Evolutionary conservation across 345 rosid species (phyloP).

Genomic region (Hibiscus tridactylites): DNA sequence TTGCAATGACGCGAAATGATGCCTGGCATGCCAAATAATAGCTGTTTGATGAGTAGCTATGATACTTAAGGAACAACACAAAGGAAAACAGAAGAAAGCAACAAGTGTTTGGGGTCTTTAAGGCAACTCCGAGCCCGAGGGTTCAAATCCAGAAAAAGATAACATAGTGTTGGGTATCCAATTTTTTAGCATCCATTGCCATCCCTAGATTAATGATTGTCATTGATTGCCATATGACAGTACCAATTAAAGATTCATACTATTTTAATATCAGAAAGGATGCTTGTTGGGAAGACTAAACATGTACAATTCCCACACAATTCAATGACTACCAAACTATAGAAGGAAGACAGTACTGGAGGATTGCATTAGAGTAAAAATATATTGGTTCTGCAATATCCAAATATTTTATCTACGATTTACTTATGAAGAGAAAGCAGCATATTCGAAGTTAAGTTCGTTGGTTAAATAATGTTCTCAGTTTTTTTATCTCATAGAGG

Average conservation of each 20-base stretch:
- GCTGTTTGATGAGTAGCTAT: slow-evolving; percentile 10
- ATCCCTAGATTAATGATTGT: background rate
- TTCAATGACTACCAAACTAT: background rate
- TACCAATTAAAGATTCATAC: background rate
- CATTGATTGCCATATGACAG: background rate
- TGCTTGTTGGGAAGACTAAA: background rate
- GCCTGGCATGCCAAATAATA: slow-evolving; percentile 38
- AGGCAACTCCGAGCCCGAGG: background rate
- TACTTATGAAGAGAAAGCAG: no score
- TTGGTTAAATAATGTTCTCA: no score
- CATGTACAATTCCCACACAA: background rate
- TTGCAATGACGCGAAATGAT: slow-evolving; percentile 81
- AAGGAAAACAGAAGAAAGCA: background rate
- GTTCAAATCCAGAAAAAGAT: background rate
- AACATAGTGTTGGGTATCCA: background rate
- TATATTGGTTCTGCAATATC: no score
- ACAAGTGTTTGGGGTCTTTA: background rate
- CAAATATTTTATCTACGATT: no score
- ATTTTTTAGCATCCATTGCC: background rate
- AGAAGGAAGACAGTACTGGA: background rate
- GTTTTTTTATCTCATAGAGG: no score
- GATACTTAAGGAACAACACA: background rate
- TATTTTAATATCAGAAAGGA: background rate
- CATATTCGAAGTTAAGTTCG: no score
- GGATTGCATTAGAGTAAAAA: no score